Evolutionary conservation across 805 yeast species (phyloP).

Genomic region (Blastobotrys chiropterorum): DNA sequence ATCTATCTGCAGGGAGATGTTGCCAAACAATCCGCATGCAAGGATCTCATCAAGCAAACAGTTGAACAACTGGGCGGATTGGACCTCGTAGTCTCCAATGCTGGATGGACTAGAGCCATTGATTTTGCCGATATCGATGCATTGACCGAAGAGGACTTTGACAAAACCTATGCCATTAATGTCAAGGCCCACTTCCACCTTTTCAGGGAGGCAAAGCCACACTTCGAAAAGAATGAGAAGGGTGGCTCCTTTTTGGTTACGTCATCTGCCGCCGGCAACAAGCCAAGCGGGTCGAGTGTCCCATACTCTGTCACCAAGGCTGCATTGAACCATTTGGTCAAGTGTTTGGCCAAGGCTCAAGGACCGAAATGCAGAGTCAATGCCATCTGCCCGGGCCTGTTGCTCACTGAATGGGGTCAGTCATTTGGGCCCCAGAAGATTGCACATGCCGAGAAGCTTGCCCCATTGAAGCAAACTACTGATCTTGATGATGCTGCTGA

Average conservation of each 20-base stretch:
- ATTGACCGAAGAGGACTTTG: conserved; percentile 27
- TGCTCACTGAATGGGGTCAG: conserved; percentile 27
- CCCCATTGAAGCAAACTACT: conserved; percentile 15
- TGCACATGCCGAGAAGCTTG: conserved; percentile 7
- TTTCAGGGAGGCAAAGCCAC: conserved; percentile 28
- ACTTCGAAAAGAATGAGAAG: conserved; percentile 26
- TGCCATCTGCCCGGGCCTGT: conserved; percentile 22
- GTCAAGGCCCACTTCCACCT: conserved; percentile 30
- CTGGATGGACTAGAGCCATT: conserved; percentile 30
- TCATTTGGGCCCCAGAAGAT: conserved; percentile 23
- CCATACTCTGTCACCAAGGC: conserved; percentile 35
- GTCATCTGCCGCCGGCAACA: conserved; percentile 33
- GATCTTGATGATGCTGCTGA: conserved; percentile 23
- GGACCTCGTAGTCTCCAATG: conserved; percentile 35
- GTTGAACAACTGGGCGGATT: conserved; percentile 30
- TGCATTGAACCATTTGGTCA: conserved; percentile 27
- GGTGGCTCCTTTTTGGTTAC: conserved; percentile 37
- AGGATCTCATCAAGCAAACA: conserved; percentile 27
- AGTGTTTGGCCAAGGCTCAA: conserved; percentile 23
- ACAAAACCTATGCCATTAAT: conserved; percentile 26
- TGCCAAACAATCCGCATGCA: conserved; percentile 17
- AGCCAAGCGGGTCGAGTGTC: conserved; percentile 29
- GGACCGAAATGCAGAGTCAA: conserved; percentile 21
- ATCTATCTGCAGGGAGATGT: conserved; percentile 19
- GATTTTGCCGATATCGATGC: conserved; percentile 26